phyloP scores from a whole-genome alignment of 164 flowering plant genomes.

The Kalanchoe fedtschenkoi region DNA sequence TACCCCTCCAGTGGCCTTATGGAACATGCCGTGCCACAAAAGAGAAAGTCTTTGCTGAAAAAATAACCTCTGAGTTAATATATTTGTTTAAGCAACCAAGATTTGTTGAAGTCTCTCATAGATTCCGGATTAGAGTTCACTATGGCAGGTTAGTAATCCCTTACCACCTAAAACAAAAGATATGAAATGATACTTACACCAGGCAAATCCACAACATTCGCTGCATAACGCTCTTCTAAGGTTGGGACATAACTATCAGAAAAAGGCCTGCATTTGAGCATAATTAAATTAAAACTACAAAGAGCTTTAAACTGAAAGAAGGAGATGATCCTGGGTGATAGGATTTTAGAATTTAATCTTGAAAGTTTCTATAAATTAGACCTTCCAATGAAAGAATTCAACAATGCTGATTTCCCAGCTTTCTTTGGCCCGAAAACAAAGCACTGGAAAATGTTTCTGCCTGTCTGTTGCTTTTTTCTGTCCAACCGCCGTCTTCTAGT shows the following conservation, averaged over 20 bases:
- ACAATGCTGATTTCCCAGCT: conserved; percentile 75
- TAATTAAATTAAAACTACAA: neutral
- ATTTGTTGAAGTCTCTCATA: neutral
- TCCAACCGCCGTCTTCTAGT: conserved; percentile 67
- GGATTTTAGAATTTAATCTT: neutral
- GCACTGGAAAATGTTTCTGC: conserved; percentile 85
- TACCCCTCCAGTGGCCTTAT: neutral
- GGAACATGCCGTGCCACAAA: no score
- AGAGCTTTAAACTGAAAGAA: no score
- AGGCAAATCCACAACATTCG: conserved; percentile 55
- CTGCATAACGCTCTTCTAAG: conserved; percentile 61
- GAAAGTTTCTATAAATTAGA: conserved; percentile 9
- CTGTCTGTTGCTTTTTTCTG: conserved; percentile 73
- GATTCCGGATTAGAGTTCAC: no score
- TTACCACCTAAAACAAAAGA: no score
- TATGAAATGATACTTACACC: conserved; percentile 36
- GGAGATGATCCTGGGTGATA: no score
- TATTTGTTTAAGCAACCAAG: neutral
- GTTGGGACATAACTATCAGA: conserved; percentile 39
- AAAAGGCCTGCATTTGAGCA: conserved; percentile 50
- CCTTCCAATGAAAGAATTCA: conserved; percentile 87
- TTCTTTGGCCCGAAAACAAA: conserved; percentile 88
- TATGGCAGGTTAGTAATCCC: no score
- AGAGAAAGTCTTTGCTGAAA: neutral
- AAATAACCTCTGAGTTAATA: neutral